Base-by-base conservation (phyloP, 1,284 basidiomycete genomes). In the Tilletia walkeri region DNA sequence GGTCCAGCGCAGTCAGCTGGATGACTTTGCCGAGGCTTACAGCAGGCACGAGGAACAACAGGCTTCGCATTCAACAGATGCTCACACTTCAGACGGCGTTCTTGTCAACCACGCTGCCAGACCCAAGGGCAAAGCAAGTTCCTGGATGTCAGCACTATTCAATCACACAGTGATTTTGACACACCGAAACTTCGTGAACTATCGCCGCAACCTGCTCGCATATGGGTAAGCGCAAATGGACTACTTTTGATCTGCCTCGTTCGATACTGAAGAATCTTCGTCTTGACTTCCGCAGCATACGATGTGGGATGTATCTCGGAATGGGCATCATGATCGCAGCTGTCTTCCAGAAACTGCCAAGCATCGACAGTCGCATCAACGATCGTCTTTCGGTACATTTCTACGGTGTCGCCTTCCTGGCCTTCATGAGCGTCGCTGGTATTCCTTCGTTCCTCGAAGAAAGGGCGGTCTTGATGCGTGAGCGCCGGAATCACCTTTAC, bases 331-430 rank as follows among this genome's bases (percentile, higher is more conserved):
- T 70, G 38, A 84, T 89, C 50, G 89, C 87, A 0, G 87, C 88
- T 0, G 88, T 89, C 65, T 90, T 89, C 89, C 86, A 89, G 47
- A 84, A 85, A 50, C 85, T 90, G 39, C 86, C 83, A 1, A 70
- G 77, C 54, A 81, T 72, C 4, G 80, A 83, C 38, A 72, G 76
- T 12, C 80, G 84, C 72, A 84, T 87, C 73, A 80, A 84, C 68
- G 82, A 84, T 66, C 78, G 82, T 0, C 76, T 84, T 5, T 73
- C 69, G 0, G 81, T 84, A 1, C 75, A 79, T 69, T 79, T 79
- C 45, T 79, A 77, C 70, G 63, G 65, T 50, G 88, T 89, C 47
- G 89, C 89, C 0, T 89, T 90, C 82, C 80, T 89, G 3, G 87
- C 86, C 7, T 89, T 90, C 79, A 86, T 83, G 84, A 70, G 78